These are phyloP conservation scores for Aspergillus taichungensis DNA, from an alignment of 495 filamentous ascomycete species.

Conservation along the genomic window DNA sequence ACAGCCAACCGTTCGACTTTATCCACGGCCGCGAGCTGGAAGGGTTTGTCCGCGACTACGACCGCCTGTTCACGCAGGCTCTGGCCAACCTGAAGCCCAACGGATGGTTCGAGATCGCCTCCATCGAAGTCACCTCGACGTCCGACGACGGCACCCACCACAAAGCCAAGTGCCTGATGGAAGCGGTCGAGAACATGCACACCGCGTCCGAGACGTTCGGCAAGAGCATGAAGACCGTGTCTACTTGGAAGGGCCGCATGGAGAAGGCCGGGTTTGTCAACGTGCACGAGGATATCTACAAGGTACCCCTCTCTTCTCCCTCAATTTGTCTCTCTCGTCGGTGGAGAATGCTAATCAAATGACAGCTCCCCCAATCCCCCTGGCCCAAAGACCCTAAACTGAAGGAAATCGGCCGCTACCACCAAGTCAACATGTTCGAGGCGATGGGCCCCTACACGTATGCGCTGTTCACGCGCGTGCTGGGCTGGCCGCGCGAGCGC, in stretches of 20 bases:
- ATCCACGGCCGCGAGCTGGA: conserved; percentile 53
- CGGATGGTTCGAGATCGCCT: conserved; percentile 53
- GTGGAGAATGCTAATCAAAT: no score
- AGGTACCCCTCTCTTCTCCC: conserved; percentile 11
- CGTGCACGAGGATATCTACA: conserved; percentile 36
- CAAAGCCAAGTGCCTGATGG: conserved; percentile 23
- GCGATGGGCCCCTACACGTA: conserved; percentile 42
- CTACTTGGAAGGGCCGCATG: conserved; percentile 37
- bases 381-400: conserved; percentile 46
- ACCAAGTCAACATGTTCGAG: conserved; percentile 38
- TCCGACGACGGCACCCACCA: conserved; percentile 47
- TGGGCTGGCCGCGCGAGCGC: conserved; percentile 43
- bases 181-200: conserved; percentile 24
- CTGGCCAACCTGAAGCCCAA: conserved; percentile 46
- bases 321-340: no score
- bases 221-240: conserved; percentile 26
- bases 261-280: conserved; percentile 48
- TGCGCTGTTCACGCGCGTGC: conserved; percentile 45
- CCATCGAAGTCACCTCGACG: conserved; percentile 40
- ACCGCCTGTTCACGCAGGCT: conserved; percentile 38
- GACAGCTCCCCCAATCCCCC: conserved; percentile 35
- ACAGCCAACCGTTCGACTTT: conserved; percentile 46
- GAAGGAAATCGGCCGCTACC: conserved; percentile 41
- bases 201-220: conserved; percentile 23
- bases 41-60: conserved; percentile 51